A percentile compares a stretch with the other conserved stretches of the same genome.
Conservation (phyloP, 2,329 filamentous ascomycete genomes). For the Stachybotrys echinatus region DNA sequence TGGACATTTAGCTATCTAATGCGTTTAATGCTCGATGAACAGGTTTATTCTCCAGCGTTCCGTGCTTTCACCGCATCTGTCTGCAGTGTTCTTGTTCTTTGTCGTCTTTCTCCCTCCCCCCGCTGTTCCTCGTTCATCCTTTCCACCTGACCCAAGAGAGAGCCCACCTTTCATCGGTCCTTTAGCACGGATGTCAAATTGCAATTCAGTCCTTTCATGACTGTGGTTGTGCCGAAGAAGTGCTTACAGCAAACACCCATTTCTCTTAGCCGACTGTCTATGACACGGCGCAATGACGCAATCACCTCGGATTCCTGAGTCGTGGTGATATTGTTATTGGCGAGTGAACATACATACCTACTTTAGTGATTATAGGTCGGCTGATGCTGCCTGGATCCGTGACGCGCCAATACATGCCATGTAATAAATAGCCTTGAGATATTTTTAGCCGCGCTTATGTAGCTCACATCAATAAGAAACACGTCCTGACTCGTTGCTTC, state of each 20-base stretch:
- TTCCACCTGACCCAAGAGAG: too few relatives aligned
- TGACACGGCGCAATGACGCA: constrained; percentile 17
- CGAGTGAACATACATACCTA: constrained; percentile 14
- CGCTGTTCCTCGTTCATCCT: too few relatives aligned
- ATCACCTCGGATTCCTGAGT: constrained; percentile 5
- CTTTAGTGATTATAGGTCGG: too few relatives aligned
- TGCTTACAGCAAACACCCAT: constrained; percentile 68
- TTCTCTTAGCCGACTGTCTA: constrained; percentile 21
- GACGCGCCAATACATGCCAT: too few relatives aligned
- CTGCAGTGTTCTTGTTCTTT: too few relatives aligned
- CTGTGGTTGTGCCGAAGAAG: constrained; percentile 98
- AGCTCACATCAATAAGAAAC: too few relatives aligned
- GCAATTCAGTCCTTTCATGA: constrained; percentile 80
- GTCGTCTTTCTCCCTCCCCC: too few relatives aligned
- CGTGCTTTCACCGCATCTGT: not conserved
- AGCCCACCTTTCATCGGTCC: too few relatives aligned
- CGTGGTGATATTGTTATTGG: constrained; percentile 13
- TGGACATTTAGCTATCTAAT: not conserved
- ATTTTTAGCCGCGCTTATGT: too few relatives aligned
- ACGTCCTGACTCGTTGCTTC: too few relatives aligned
- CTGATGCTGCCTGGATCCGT: not conserved
- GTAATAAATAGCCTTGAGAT: too few relatives aligned
- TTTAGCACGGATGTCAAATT: constrained; percentile 99
- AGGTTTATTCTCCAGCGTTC: not conserved
- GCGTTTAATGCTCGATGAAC: not conserved